A percentile compares a stretch with the other conserved stretches of the same genome.
phyloP scores from a whole-genome alignment of 2,329 filamentous ascomycete genomes.

The Colletotrichum falcatum region DNA sequence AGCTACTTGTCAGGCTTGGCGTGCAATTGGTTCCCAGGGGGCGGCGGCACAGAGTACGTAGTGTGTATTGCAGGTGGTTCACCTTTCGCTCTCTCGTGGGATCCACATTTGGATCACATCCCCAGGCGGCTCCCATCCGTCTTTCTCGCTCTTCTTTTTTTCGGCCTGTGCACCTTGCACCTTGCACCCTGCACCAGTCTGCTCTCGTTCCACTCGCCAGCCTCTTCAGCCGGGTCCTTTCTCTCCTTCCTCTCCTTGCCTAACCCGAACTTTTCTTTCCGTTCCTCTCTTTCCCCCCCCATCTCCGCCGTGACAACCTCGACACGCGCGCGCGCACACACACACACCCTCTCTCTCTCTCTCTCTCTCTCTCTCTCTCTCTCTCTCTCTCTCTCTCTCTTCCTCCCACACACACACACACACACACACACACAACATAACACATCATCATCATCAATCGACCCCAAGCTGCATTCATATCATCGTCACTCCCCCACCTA shows the following conservation, averaged over 20 bases:
- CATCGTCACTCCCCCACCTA: slow-evolving; percentile 4
- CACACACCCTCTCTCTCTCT: too few relatives aligned
- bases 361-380: too few relatives aligned
- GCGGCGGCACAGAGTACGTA: slow-evolving; percentile 23
- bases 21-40: slow-evolving; percentile 28
- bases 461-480: slow-evolving; percentile 1
- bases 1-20: slow-evolving; percentile 36
- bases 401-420: not conserved
- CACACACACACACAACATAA: slow-evolving; percentile 15
- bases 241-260: slow-evolving; percentile 35
- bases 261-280: slow-evolving; percentile 30
- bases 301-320: slow-evolving; percentile 38
- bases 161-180: slow-evolving; percentile 26
- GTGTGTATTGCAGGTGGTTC: too few relatives aligned
- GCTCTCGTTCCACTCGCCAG: slow-evolving; percentile 39
- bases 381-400: too few relatives aligned
- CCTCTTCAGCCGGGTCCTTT: slow-evolving; percentile 37
- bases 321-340: slow-evolving; percentile 33
- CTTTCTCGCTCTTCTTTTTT: slow-evolving; percentile 23
- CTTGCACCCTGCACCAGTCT: slow-evolving; percentile 27
- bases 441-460: slow-evolving; percentile 31
- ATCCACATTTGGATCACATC: slow-evolving; percentile 20
- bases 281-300: slow-evolving; percentile 27
- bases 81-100: slow-evolving; percentile 10
- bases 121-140: slow-evolving; percentile 38